phyloP scores from a whole-genome alignment of 768 basidiomycete species.

The Mycena galopus region DNA sequence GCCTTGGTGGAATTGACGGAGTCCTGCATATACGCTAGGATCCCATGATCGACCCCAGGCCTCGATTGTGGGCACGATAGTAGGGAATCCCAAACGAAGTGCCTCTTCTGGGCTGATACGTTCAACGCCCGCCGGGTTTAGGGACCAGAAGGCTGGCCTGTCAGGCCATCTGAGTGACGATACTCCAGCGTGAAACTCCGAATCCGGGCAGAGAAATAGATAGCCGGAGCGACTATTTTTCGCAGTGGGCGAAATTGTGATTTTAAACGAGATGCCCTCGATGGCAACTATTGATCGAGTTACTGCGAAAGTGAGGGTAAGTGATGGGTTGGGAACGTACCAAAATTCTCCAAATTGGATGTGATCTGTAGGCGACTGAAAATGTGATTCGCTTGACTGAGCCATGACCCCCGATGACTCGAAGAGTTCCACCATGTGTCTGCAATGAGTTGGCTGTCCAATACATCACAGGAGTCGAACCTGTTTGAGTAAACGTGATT shows the following conservation, averaged over 20 bases:
- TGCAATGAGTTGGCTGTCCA: not conserved
- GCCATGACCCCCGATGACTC: not conserved
- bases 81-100: not conserved
- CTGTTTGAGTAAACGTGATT: not conserved
- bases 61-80: not conserved
- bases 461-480: not conserved
- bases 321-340: not conserved
- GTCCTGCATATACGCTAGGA: too few species aligned
- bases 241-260: not conserved
- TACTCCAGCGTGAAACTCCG: not conserved
- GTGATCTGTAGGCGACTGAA: not conserved
- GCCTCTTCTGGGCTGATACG: not conserved
- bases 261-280: not conserved
- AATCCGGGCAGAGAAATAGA: not conserved
- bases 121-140: not conserved
- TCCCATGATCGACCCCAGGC: too few species aligned
- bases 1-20: too few species aligned
- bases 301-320: not conserved
- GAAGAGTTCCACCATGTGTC: not conserved
- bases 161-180: not conserved
- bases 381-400: not conserved
- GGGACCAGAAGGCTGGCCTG: not conserved
- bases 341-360: not conserved
- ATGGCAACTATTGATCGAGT: not conserved
- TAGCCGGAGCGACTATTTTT: not conserved